Evolutionary conservation across 345 rosid genomes (phyloP).

Genomic region (Hibiscus mutabilis): DNA sequence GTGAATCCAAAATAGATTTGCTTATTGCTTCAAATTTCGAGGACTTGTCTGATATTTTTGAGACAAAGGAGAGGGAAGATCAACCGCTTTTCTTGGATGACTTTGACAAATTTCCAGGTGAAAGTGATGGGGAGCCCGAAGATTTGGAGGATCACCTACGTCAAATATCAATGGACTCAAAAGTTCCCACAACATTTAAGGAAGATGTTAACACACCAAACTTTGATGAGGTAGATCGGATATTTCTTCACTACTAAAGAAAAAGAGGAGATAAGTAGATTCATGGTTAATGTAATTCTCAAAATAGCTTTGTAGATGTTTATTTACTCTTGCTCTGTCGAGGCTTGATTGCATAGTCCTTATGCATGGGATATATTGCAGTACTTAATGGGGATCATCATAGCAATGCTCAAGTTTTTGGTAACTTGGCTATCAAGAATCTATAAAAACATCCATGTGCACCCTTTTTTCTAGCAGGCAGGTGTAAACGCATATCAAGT

Average conservation of each 20-base stretch:
- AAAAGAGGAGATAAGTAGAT: too few relatives aligned
- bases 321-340: neutral
- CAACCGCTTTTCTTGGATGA: too few relatives aligned
- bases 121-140: too few relatives aligned
- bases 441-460: neutral
- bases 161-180: too few relatives aligned
- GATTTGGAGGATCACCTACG: too few relatives aligned
- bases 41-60: constrained; percentile 77
- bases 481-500: neutral
- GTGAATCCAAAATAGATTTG: constrained; percentile 32
- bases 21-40: constrained; percentile 52
- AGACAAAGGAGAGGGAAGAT: too few relatives aligned
- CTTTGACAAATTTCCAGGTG: too few relatives aligned
- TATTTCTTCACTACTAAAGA: too few relatives aligned
- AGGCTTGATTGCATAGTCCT: neutral
- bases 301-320: neutral
- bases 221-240: too few relatives aligned
- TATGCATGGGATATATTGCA: neutral
- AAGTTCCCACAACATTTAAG: too few relatives aligned
- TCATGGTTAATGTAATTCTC: neutral
- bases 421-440: neutral
- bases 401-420: neutral
- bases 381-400: neutral
- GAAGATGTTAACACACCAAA: too few relatives aligned
- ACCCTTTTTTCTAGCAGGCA: neutral